Conservation (phyloP, 371 early-diverging fungal species). For the Funneliformis caledonium region DNA sequence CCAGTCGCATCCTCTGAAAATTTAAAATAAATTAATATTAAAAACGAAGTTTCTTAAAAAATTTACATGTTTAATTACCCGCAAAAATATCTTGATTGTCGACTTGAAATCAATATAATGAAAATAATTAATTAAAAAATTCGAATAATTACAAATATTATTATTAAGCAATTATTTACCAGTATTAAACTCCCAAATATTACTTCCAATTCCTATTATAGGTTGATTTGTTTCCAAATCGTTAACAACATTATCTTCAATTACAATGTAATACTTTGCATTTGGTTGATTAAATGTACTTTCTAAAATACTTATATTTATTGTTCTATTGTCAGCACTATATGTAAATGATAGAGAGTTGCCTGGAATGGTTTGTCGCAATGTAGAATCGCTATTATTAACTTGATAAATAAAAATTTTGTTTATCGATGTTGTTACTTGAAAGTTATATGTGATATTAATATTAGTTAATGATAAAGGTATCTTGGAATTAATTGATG, state of each 20-base stretch:
- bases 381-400: not conserved
- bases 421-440: not conserved
- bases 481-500: not conserved
- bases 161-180: not conserved
- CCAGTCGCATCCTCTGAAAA: not conserved
- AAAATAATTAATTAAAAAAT: not conserved
- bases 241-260: constrained; percentile 6
- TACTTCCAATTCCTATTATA: constrained; percentile 13
- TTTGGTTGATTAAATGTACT: constrained; percentile 33
- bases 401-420: constrained; percentile 34
- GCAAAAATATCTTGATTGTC: not conserved
- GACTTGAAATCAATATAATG: not conserved
- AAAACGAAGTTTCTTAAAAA: not conserved
- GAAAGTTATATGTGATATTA: not conserved
- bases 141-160: not conserved
- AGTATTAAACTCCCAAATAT: not conserved
- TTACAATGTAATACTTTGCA: constrained; percentile 19
- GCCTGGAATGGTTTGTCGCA: constrained; percentile 21
- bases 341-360: not conserved
- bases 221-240: not conserved
- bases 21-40: not conserved
- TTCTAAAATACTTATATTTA: not conserved
- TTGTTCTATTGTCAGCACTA: not conserved
- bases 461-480: not conserved
- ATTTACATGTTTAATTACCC: not conserved